Conservation (phyloP, 306 rosid species). For the Sophora flavescens region DNA sequence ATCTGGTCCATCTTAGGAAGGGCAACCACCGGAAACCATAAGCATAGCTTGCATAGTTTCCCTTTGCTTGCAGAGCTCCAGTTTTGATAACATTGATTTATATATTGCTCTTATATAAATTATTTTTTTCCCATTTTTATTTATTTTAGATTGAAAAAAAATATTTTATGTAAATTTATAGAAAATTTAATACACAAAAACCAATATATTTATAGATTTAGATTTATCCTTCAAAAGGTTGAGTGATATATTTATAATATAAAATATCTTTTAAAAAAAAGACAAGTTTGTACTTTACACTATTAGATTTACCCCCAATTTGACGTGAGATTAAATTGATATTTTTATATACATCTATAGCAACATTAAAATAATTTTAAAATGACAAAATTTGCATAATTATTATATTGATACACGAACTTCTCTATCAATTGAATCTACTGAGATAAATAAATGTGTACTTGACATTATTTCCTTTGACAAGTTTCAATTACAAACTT, state of each 20-base stretch:
- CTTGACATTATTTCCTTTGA: neutral
- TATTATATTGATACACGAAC: neutral
- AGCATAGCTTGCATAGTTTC: neutral
- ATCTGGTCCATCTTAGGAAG: conserved; percentile 23
- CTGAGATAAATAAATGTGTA: neutral
- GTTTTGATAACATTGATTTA: too few relatives aligned
- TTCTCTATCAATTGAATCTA: neutral
- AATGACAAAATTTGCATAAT: too few relatives aligned
- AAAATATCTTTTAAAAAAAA: neutral
- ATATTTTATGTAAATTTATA: neutral
- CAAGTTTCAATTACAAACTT: neutral
- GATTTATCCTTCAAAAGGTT: neutral
- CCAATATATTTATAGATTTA: neutral
- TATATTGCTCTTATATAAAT: neutral
- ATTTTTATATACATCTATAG: neutral
- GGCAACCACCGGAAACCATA: conserved; percentile 5
- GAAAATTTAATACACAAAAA: neutral
- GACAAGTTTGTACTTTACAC: neutral
- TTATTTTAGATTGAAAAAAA: neutral
- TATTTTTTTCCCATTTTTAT: neutral
- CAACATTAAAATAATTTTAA: neutral
- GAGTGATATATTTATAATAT: neutral
- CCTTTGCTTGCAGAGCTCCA: too few relatives aligned
- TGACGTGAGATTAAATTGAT: neutral
- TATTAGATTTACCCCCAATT: neutral